phyloP scores from a whole-genome alignment of 768 basidiomycete genomes.

The Termitomyces sp. region DNA sequence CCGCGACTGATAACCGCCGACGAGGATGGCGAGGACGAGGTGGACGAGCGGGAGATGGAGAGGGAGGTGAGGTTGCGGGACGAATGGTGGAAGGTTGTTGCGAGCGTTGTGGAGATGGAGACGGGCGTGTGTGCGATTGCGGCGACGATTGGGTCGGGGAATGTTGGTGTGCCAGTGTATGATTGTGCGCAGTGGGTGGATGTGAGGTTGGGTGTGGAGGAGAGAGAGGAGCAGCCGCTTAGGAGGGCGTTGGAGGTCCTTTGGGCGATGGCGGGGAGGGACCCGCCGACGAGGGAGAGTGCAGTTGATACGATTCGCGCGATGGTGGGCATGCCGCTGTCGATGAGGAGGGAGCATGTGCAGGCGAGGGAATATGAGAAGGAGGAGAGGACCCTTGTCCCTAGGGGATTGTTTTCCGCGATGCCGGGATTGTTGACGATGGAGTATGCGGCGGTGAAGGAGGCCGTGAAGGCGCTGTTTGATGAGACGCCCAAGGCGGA shows the following conservation, averaged over 20 bases:
- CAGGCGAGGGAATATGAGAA: slow-evolving; percentile 5
- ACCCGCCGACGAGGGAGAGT: slow-evolving; percentile 45
- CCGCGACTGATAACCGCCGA: slow-evolving; percentile 31
- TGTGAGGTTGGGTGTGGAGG: slow-evolving; percentile 28
- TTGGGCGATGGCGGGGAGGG: slow-evolving; percentile 50
- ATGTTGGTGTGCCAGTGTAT: slow-evolving; percentile 8
- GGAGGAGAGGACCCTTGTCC: slow-evolving; percentile 37
- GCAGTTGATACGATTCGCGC: slow-evolving; percentile 47
- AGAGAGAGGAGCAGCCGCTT: slow-evolving; percentile 36
- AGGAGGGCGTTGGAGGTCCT: slow-evolving; percentile 44
- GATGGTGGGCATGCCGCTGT: slow-evolving; percentile 22
- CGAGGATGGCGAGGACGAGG: slow-evolving; percentile 24
- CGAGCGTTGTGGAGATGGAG: slow-evolving; percentile 28
- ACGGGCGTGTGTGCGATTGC: slow-evolving; percentile 14
- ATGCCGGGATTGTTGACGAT: slow-evolving; percentile 49
- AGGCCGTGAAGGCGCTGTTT: slow-evolving; percentile 45
- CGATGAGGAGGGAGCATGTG: background rate
- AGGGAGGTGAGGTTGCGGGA: slow-evolving; percentile 17
- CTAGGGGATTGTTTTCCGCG: slow-evolving; percentile 49
- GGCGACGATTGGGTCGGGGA: slow-evolving; percentile 10
- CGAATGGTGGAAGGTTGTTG: slow-evolving; percentile 41
- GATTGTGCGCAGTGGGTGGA: slow-evolving; percentile 3
- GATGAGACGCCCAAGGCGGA: slow-evolving; percentile 46
- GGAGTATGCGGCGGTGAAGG: slow-evolving; percentile 43
- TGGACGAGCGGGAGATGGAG: slow-evolving; percentile 21